A percentile compares a stretch with the other conserved stretches of the same genome.
These are phyloP conservation scores for Pseudocercospora ulei DNA, from an alignment of 2,329 filamentous ascomycete genomes.

Conservation along the genomic window DNA sequence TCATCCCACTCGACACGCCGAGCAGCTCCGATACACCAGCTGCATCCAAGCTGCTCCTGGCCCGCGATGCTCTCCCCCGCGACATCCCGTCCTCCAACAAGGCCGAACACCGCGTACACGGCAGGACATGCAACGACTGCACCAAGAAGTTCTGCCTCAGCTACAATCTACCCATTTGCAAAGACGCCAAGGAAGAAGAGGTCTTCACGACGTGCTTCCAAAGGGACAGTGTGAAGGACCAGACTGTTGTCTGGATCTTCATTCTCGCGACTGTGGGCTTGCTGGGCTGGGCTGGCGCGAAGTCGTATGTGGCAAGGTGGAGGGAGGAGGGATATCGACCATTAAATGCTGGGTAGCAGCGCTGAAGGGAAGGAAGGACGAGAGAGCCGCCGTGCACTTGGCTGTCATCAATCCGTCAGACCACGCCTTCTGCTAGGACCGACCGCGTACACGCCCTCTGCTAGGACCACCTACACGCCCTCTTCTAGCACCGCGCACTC, in stretches of 20 bases:
- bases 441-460: too few species aligned
- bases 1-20: constrained; percentile 52
- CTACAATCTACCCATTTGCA: constrained; percentile 53
- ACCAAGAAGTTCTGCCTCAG: constrained; percentile 57
- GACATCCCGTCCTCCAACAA: constrained; percentile 12
- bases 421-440: too few species aligned
- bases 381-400: too few species aligned
- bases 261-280: constrained; percentile 54
- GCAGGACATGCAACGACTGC: constrained; percentile 53
- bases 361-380: too few species aligned
- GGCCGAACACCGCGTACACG: constrained; percentile 17
- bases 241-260: constrained; percentile 57
- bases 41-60: constrained; percentile 18
- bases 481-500: too few species aligned
- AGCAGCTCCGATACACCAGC: constrained; percentile 21
- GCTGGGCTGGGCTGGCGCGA: constrained; percentile 50
- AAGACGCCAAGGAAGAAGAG: constrained; percentile 54
- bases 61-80: constrained; percentile 16
- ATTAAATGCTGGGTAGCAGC: too few species aligned
- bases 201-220: constrained; percentile 59
- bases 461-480: too few species aligned
- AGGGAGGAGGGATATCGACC: too few species aligned
- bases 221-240: constrained; percentile 57
- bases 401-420: too few species aligned
- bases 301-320: constrained; percentile 48